Evolutionary conservation across 2,329 filamentous ascomycete species (phyloP), one percentile per base, ranked within the genome.

Genomic region (Pestalotiopsis sp.): DNA sequence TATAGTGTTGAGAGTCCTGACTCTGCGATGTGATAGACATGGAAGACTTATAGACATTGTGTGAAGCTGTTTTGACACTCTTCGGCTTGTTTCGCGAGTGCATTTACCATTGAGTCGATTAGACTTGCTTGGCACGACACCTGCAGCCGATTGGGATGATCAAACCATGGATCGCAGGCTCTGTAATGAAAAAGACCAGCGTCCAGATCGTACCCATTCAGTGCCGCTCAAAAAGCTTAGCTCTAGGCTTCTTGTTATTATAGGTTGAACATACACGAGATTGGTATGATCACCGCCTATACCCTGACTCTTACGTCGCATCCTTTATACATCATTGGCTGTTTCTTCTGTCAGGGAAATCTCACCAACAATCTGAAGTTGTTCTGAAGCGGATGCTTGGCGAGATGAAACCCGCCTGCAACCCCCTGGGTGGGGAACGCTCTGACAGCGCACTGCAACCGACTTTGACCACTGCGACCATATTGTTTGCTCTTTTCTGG

Each of bases 401-500:
- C 64, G n/a, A 41, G 25, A 58, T 66, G 64, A 60, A 66, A 60
- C 56, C 20, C 27, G 52, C 12, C n/a, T 60, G 31, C 20, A 66
- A 41, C 58, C 41, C 20, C 14, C 27, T 13, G 52, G 17, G 63
- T 65, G 63, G 63, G 41, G 63, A 36, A 23, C 14, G 31, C 59
- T 17, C 27, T 17, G 25, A 45, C 27, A 3, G 25, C 39, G 39
- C 49, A 25, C n/a, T 36, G 31, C 59, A 38, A 5, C 31, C 13
- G n/a, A n/a, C 27, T 61, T 36, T 1, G 27, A 27, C 27, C 17
- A 9, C 6, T 9, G 5, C n/a, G 17, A n/a, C 14, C 7, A n/a
- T n/a, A 7, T 17, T n/a, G 11, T 1, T 52, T 9, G 27, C 45
- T 7, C 31, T 17, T 7, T 25, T 27, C 1, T 3, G 2, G 14